Percentiles rank a stretch among this genome's conserved stretches.
Evolutionary conservation across 164 flowering plant genomes (phyloP).

Genomic region (Aristolochia fimbriata): DNA sequence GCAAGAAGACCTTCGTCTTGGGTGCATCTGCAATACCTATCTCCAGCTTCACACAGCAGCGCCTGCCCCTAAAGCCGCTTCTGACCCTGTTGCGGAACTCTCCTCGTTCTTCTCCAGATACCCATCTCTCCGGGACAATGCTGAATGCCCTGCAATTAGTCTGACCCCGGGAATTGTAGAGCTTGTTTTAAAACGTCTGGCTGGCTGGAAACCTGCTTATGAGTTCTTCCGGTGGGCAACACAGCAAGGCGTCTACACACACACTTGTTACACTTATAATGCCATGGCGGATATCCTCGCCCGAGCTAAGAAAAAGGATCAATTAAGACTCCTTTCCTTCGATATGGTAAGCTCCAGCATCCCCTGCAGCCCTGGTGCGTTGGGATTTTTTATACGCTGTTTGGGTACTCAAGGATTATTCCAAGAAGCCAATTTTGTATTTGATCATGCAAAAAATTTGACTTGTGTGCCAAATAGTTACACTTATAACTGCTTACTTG

Average conservation of each 20-base stretch:
- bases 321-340: slow-evolving; percentile 28
- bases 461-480: slow-evolving; percentile 55
- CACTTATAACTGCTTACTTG: slow-evolving; percentile 72
- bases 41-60: too few species aligned
- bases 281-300: slow-evolving; percentile 71
- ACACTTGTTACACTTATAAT: slow-evolving; percentile 61
- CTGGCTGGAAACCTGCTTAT: slow-evolving; percentile 44
- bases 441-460: slow-evolving; percentile 36
- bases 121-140: slow-evolving; percentile 13
- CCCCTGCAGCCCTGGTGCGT: slow-evolving; percentile 55
- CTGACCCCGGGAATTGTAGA: slow-evolving; percentile 53
- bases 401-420: slow-evolving; percentile 57
- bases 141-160: background rate
- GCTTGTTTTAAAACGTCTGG: slow-evolving; percentile 32
- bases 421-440: slow-evolving; percentile 50
- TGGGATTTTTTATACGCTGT: slow-evolving; percentile 70
- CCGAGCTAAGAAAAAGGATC: slow-evolving; percentile 43
- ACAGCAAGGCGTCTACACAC: slow-evolving; percentile 39
- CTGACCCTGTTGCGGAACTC: slow-evolving; percentile 12
- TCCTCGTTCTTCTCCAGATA: slow-evolving; percentile 33
- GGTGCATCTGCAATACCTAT: too few species aligned
- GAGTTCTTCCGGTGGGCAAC: slow-evolving; percentile 70
- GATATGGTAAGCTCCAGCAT: slow-evolving; percentile 35
- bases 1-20: too few species aligned
- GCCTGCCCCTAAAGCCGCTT: background rate